Evolutionary conservation across 2,329 filamentous ascomycete genomes (phyloP), one percentile per base, ranked within the genome.

Genomic region (Scleromitrula shiraiana): DNA sequence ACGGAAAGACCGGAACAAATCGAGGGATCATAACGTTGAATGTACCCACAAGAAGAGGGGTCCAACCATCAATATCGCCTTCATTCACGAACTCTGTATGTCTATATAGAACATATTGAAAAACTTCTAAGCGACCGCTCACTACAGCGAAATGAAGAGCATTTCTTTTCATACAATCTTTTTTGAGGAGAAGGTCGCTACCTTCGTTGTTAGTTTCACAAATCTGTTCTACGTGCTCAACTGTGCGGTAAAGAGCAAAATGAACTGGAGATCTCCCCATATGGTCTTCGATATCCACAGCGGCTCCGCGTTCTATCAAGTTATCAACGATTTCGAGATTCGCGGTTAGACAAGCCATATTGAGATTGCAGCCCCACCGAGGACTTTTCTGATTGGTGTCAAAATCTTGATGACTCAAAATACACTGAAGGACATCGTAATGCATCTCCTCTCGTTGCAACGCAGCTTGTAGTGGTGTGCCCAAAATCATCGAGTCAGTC

Each of bases 31-130:
- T n/a, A n/a, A n/a, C n/a, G n/a, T n/a, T n/a, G n/a, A n/a, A n/a
- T n/a, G n/a, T n/a, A n/a, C n/a, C n/a, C n/a, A n/a, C n/a, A n/a
- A 59, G 49, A 15, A 68, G 45, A 3, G 65, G 66, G 12, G 65
- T 64, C 66, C 66, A 68, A 19, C 56, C 55, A 45, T 64, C 57
- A 6, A 59, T 55, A 54, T 69, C 65, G 22, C 41, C 45, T 7
- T 60, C 57, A 48, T 68, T 35, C 14, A 35, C 63, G 20, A 60
- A 57, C 4, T 61, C 63, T n/a, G 53, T 45, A 39, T 53, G 62
- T 23, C 54, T 42, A 32, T 61, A 26, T 19, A 61, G 60, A 2
- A 68, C 49, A 41, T 55, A 55, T 24, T 50, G 27, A 24, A 69
- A 41, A 3, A 60, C 56, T 10, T 59, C 50, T 5, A 53, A 43